phyloP scores from a whole-genome alignment of 2,329 filamentous ascomycete genomes.

The Rhynchosporium secalis region DNA sequence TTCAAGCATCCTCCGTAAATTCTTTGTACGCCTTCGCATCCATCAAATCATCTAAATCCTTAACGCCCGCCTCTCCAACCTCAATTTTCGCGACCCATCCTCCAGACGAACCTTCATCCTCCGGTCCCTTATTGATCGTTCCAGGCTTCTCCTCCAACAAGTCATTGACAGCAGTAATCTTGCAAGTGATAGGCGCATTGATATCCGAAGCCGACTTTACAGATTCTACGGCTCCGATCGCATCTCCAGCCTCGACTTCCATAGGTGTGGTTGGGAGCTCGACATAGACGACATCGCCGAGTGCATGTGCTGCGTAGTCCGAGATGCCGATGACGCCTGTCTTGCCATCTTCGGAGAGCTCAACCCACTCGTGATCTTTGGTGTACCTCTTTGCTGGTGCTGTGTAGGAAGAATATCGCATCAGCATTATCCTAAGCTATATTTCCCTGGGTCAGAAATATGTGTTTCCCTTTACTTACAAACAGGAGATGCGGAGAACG shows the following conservation, averaged over 20 bases:
- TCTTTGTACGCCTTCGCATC: constrained; percentile 73
- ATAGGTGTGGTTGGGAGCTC: constrained; percentile 78
- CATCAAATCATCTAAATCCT: constrained; percentile 77
- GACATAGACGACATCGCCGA: constrained; percentile 96
- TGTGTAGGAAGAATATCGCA: constrained; percentile 23
- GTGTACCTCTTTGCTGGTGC: constrained; percentile 74
- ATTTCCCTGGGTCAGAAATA: constrained; percentile 15
- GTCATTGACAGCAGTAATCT: constrained; percentile 71
- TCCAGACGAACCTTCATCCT: constrained; percentile 70
- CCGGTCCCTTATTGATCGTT: constrained; percentile 86
- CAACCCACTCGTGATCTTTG: constrained; percentile 97
- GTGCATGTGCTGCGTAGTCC: constrained; percentile 83
- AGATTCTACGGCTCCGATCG: constrained; percentile 92
- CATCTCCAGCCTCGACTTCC: constrained; percentile 73
- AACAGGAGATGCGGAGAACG: constrained; percentile 47
- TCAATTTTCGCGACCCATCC: constrained; percentile 93
- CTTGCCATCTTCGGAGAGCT: constrained; percentile 79
- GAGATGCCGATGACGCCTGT: constrained; percentile 84
- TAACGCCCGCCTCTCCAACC: constrained; percentile 63
- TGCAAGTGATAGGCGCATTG: constrained; percentile 81
- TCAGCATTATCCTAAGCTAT: constrained; percentile 11
- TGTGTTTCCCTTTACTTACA: constrained; percentile 41
- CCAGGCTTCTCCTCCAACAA: constrained; percentile 80
- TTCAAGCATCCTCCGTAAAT: constrained; percentile 53
- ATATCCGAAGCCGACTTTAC: constrained; percentile 99